Evolutionary conservation across 768 basidiomycete genomes (phyloP), one percentile per base, ranked within the genome.

Genomic region (Cystobasidium ongulense): DNA sequence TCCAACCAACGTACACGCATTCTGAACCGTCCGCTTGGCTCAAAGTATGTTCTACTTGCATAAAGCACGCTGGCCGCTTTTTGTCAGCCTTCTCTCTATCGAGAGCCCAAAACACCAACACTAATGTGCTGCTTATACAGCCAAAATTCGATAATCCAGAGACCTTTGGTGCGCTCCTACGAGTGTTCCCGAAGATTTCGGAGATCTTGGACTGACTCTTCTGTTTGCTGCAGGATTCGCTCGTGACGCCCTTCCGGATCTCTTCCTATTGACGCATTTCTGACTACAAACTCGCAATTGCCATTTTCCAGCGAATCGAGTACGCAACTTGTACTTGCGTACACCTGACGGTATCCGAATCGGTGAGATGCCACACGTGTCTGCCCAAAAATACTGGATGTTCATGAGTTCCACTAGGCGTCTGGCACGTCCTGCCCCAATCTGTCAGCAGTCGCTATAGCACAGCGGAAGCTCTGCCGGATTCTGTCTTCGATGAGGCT

Each of bases 131-230:
- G 27, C 50, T 46, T 18, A 33, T 66, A 27, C 50, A 67, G 65
- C 65, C 65, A 27, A 52, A 67, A 67, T 67, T 41, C 50, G 25
- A 52, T 33, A 41, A 11, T 39, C 65, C 65, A 5, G 65, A 67
- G 31, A 43, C 27, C 4, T 67, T 41, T 31, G 65, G 65, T 67
- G 29, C 21, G 65, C 43, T 36, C 15, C 15, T 23, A 35, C 21
- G 52, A 15, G 25, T 4, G 17, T 23, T 29, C 21, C 8, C 29
- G 57, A 29, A 25, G 21, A 17, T 25, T 13, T 10, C 39, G 13
- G 4, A 27, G 8, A 52, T 8, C 4, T n/a, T 17, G 7, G 31
- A 21, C 65, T 67, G 65, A 67, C n/a, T 13, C 25, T 4, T 52
- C 43, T 27, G 17, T 13, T 13, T 46, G n/a, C n/a, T 17, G 18